These are phyloP conservation scores for Parascedosporium putredinis DNA, from an alignment of 2,329 filamentous ascomycete genomes.

Conservation along the genomic window DNA sequence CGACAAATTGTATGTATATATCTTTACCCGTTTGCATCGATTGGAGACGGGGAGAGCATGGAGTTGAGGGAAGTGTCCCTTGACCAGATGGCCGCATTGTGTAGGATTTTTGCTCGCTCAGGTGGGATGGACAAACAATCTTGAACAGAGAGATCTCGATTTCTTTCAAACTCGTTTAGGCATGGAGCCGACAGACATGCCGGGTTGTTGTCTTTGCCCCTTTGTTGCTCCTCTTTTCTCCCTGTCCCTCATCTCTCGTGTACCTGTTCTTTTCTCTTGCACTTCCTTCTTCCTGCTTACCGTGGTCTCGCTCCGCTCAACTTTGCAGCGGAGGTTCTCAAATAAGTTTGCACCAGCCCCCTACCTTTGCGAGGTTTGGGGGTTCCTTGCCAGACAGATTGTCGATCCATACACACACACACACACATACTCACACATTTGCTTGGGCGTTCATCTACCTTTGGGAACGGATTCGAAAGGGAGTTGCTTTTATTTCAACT, in stretches of 20 bases:
- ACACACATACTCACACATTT: too few relatives aligned
- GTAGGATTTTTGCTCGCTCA: neutral
- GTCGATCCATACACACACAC: too few relatives aligned
- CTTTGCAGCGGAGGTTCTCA: too few relatives aligned
- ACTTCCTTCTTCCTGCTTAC: too few relatives aligned
- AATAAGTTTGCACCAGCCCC: too few relatives aligned
- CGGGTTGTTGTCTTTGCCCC: neutral
- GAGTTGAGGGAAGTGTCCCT: constrained; percentile 1
- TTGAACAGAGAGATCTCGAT: neutral
- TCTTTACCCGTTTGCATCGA: constrained; percentile 2
- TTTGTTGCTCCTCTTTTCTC: neutral
- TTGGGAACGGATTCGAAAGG: too few relatives aligned
- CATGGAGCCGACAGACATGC: neutral
- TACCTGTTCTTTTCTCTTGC: neutral
- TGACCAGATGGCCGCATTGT: neutral
- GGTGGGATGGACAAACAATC: neutral
- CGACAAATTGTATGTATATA: constrained; percentile 4
- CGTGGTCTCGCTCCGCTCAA: too few relatives aligned
- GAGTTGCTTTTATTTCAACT: neutral
- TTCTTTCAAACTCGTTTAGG: too few relatives aligned
- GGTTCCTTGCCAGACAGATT: too few relatives aligned
- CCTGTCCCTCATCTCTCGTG: neutral
- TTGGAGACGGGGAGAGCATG: constrained; percentile 14
- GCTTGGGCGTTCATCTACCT: too few relatives aligned
- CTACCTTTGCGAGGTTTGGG: too few relatives aligned